Percentiles rank a stretch among this genome's conserved stretches.
These are phyloP conservation scores for Babesia sp. DNA, from an alignment of 169 alveolate genomes.

Conservation along the genomic window DNA sequence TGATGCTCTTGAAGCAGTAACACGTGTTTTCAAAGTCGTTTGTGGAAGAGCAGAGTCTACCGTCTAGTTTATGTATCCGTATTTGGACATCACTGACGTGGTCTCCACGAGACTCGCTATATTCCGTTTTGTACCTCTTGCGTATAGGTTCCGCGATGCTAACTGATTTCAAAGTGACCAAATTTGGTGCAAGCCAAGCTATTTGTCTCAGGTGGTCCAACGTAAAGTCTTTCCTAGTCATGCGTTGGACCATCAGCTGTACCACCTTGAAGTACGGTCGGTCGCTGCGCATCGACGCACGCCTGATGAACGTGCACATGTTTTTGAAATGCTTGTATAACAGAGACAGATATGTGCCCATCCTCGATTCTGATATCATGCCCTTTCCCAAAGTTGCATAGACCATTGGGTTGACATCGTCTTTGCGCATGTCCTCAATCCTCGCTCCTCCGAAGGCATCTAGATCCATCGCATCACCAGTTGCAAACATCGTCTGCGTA, in stretches of 20 bases:
- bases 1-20: constrained; percentile 29
- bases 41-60: constrained; percentile 27
- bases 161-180: constrained; percentile 47
- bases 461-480: constrained; percentile 8
- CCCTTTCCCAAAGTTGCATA: constrained; percentile 32
- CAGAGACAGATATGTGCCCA: constrained; percentile 20
- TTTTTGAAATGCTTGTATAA: constrained; percentile 59
- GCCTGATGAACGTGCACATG: constrained; percentile 49
- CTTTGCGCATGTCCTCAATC: constrained; percentile 35
- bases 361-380: constrained; percentile 18
- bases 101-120: constrained; percentile 40
- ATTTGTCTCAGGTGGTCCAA: constrained; percentile 52
- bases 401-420: constrained; percentile 53
- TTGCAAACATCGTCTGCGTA: constrained; percentile 14
- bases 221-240: constrained; percentile 49
- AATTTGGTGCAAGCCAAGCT: constrained; percentile 64
- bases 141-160: constrained; percentile 19
- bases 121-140: constrained; percentile 36
- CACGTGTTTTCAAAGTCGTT: constrained; percentile 50
- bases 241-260: constrained; percentile 51
- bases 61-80: constrained; percentile 40
- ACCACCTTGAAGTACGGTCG: constrained; percentile 56
- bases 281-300: constrained; percentile 60
- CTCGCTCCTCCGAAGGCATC: constrained; percentile 35
- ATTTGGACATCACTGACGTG: constrained; percentile 29